These are phyloP conservation scores for Plantago elongata DNA, from an alignment of 257 asterid genomes.

Conservation along the genomic window DNA sequence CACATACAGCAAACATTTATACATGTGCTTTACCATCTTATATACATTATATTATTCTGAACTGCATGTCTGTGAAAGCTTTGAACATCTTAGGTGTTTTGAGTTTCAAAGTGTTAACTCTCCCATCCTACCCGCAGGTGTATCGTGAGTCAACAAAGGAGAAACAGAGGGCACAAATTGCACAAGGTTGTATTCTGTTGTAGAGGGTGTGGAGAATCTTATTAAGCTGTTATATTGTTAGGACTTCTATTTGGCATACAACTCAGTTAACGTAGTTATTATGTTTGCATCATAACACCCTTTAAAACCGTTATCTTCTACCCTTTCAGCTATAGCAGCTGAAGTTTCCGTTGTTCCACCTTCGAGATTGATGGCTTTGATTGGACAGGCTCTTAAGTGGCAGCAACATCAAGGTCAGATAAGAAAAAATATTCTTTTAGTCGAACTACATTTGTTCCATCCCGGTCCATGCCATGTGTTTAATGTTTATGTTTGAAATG, in stretches of 20 bases:
- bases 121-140: conserved; percentile 38
- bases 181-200: conserved; percentile 51
- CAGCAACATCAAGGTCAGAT: conserved; percentile 97
- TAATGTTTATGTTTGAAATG: conserved; percentile 16
- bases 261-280: background rate
- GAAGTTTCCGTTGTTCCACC: conserved; percentile 99
- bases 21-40: no score
- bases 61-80: background rate
- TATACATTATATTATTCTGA: no score
- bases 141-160: conserved; percentile 87
- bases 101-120: conserved; percentile 12
- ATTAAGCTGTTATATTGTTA: background rate
- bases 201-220: background rate
- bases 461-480: conserved; percentile 12
- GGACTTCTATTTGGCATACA: background rate
- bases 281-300: conserved; percentile 14
- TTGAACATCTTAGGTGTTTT: background rate
- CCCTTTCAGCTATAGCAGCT: conserved; percentile 69
- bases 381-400: conserved; percentile 99
- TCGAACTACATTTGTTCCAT: conserved; percentile 9
- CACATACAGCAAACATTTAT: no score
- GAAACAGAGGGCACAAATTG: conserved; percentile 80
- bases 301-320: conserved; percentile 20
- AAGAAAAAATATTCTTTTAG: conserved; percentile 12
- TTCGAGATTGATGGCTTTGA: conserved; percentile 90